These are phyloP conservation scores for Pseudomicrostroma phylloplanum DNA, from an alignment of 1,284 basidiomycete species.

Conservation along the genomic window DNA sequence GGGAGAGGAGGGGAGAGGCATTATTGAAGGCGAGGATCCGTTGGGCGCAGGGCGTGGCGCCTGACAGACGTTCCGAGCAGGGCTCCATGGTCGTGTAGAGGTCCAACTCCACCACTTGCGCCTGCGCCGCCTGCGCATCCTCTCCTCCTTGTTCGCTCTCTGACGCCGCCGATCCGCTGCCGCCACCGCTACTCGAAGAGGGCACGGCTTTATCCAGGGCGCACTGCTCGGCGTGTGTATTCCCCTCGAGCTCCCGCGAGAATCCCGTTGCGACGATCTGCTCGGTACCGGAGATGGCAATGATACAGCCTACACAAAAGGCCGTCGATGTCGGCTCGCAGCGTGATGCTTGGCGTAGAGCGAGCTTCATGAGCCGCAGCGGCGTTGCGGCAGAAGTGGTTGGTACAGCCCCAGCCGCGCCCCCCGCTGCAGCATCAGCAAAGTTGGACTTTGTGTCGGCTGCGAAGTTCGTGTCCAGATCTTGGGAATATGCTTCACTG, in stretches of 20 bases:
- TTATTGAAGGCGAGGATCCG: constrained; percentile 63
- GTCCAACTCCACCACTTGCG: constrained; percentile 55
- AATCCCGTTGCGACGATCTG: constrained; percentile 69
- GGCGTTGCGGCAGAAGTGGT: constrained; percentile 29
- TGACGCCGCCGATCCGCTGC: too few relatives aligned
- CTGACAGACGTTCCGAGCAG: constrained; percentile 82
- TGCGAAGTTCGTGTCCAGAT: not conserved
- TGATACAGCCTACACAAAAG: constrained; percentile 88
- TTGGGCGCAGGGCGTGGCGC: constrained; percentile 76
- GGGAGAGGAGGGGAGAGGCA: not conserved
- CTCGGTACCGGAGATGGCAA: constrained; percentile 55
- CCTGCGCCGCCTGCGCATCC: too few relatives aligned
- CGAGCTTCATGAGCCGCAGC: constrained; percentile 57
- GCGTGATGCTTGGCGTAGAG: constrained; percentile 67
- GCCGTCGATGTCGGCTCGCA: constrained; percentile 70
- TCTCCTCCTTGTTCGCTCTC: not conserved
- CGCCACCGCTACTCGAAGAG: too few relatives aligned
- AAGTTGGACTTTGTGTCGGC: not conserved
- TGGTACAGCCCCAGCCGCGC: not conserved
- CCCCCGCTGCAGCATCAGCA: not conserved
- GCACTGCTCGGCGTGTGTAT: constrained; percentile 96
- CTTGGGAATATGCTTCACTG: not conserved
- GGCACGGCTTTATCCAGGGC: constrained; percentile 64
- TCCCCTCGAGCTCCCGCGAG: constrained; percentile 81
- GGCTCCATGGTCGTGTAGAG: constrained; percentile 97